These are phyloP conservation scores for Fusarium albosuccineum DNA, from an alignment of 2,329 filamentous ascomycete genomes.

Conservation along the genomic window DNA sequence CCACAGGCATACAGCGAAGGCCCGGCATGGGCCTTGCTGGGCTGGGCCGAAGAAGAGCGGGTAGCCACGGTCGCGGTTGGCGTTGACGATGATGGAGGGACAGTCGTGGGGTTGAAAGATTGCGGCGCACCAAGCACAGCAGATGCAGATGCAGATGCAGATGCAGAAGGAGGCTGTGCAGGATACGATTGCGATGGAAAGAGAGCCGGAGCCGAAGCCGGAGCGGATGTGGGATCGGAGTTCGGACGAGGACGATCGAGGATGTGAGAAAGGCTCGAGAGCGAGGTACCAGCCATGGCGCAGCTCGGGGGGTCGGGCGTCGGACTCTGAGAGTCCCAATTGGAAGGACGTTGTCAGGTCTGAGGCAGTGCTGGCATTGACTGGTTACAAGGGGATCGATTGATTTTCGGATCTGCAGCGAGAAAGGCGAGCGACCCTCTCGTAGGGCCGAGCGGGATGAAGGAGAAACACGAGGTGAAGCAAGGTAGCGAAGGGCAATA, in stretches of 20 bases:
- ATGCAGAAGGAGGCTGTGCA: constrained; percentile 16
- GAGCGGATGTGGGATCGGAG: constrained; percentile 16
- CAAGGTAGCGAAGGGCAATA: not conserved
- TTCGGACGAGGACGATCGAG: constrained; percentile 48
- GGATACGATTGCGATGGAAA: constrained; percentile 37
- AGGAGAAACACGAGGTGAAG: constrained; percentile 1
- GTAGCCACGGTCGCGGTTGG: constrained; percentile 8
- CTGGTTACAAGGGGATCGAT: not conserved
- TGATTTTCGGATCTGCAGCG: not conserved
- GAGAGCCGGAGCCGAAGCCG: constrained; percentile 21
- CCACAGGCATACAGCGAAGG: constrained; percentile 63
- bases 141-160: not conserved
- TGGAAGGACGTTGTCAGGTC: not conserved
- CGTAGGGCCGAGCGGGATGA: not conserved
- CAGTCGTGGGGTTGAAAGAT: constrained; percentile 17
- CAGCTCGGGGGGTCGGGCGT: constrained; percentile 19
- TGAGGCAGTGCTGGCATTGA: constrained; percentile 2
- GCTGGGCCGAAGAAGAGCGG: constrained; percentile 13
- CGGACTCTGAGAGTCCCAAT: constrained; percentile 6
- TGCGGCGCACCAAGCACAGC: not conserved
- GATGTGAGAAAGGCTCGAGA: constrained; percentile 47
- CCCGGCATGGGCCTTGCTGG: constrained; percentile 42
- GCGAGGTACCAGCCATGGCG: constrained; percentile 50
- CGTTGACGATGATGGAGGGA: constrained; percentile 12
- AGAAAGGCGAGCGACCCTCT: constrained; percentile 1